Conservation (phyloP, 1,284 basidiomycete species). For the Rhodotorula sp. region DNA sequence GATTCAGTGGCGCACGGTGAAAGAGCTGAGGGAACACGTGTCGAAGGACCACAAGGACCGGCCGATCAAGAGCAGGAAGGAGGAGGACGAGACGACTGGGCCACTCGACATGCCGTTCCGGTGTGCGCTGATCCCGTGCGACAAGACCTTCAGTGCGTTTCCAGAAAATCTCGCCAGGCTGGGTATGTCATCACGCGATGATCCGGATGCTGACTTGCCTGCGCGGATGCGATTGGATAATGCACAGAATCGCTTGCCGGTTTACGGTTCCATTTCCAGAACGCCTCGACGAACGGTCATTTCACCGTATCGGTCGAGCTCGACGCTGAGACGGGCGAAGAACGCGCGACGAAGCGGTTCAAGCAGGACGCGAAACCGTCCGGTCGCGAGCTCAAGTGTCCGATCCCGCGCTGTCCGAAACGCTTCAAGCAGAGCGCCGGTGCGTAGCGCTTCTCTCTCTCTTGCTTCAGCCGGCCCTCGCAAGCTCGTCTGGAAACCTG, state of each 20-base stretch:
- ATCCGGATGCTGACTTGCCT: not conserved
- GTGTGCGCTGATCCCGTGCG: constrained; percentile 41
- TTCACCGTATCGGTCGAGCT: constrained; percentile 36
- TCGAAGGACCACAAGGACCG: constrained; percentile 25
- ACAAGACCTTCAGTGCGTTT: constrained; percentile 40
- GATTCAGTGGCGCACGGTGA: constrained; percentile 33
- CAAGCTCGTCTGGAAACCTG: not conserved
- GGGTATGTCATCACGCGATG: no score
- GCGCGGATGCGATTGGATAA: not conserved
- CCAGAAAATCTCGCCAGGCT: not conserved
- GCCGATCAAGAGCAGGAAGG: constrained; percentile 6
- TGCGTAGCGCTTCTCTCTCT: constrained; percentile 1
- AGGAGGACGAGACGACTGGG: constrained; percentile 3
- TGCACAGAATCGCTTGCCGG: constrained; percentile 42
- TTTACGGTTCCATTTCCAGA: constrained; percentile 43
- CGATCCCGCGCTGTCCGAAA: constrained; percentile 36
- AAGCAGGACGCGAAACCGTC: constrained; percentile 29
- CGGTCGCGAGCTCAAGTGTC: constrained; percentile 31
- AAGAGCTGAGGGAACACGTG: constrained; percentile 36
- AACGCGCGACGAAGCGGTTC: constrained; percentile 38
- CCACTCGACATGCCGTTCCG: constrained; percentile 34
- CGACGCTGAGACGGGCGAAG: constrained; percentile 34
- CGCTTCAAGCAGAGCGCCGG: constrained; percentile 40
- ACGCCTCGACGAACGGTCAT: constrained; percentile 45
- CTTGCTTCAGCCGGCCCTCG: not conserved